These are phyloP conservation scores for Hymenoscyphus scutula DNA, from an alignment of 2,329 filamentous ascomycete species.

Conservation along the genomic window DNA sequence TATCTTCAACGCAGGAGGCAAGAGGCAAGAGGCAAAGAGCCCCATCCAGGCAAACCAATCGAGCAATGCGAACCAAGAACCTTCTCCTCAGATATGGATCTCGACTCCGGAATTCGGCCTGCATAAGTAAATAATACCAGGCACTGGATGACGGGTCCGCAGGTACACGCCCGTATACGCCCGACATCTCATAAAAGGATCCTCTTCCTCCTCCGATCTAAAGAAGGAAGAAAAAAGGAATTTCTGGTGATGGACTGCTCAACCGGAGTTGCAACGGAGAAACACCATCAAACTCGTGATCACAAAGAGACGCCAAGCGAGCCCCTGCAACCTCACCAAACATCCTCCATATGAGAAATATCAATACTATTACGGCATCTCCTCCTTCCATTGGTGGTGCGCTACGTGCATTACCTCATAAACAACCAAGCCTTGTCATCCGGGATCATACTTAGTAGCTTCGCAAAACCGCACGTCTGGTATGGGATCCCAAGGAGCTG, in stretches of 20 bases:
- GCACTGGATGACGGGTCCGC: background rate
- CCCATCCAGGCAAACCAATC: background rate
- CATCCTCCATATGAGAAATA: background rate
- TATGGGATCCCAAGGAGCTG: too few relatives aligned
- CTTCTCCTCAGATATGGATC: background rate
- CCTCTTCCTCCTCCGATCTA: background rate
- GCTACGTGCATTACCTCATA: background rate
- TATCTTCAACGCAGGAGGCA: background rate
- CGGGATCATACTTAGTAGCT: background rate
- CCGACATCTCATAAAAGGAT: background rate
- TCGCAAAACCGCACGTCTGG: too few relatives aligned
- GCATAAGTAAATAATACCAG: background rate
- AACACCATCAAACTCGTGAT: slow-evolving; percentile 4
- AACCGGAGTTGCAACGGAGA: slow-evolving; percentile 11
- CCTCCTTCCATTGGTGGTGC: background rate
- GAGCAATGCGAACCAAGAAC: background rate
- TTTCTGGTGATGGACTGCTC: background rate
- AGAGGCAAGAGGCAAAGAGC: background rate
- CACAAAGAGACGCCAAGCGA: too few relatives aligned
- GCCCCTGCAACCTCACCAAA: background rate
- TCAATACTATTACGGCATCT: slow-evolving; percentile 14
- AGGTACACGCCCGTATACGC: background rate
- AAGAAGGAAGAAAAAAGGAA: background rate
- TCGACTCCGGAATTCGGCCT: background rate
- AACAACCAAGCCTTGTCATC: background rate